A percentile compares a stretch with the other conserved stretches of the same genome.
These are phyloP conservation scores for Limonomyces culmigenus DNA, from an alignment of 1,284 basidiomycete genomes.

Conservation along the genomic window DNA sequence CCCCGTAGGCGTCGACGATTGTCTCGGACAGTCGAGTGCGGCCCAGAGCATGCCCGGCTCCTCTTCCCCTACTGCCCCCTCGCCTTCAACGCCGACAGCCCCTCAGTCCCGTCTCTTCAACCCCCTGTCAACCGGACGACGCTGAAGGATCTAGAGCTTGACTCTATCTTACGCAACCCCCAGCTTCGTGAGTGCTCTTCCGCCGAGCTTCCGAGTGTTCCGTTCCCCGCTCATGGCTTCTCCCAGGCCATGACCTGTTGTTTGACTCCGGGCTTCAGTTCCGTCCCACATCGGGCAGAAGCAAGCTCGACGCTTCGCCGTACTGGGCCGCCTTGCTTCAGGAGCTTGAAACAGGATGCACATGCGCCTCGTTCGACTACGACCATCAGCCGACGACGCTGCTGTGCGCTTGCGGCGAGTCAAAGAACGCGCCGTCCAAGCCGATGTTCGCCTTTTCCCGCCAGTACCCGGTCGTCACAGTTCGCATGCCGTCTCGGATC, in stretches of 20 bases:
- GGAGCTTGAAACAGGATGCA: slow-evolving; percentile 72
- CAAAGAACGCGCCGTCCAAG: slow-evolving; percentile 20
- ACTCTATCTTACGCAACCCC: slow-evolving; percentile 75
- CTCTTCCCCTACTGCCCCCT: slow-evolving; percentile 13
- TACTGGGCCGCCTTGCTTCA: slow-evolving; percentile 76
- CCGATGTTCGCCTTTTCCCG: slow-evolving; percentile 28
- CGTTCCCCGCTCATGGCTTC: slow-evolving; percentile 5
- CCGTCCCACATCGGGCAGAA: slow-evolving; percentile 49
- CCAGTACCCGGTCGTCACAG: slow-evolving; percentile 28
- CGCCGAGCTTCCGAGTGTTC: slow-evolving; percentile 15
- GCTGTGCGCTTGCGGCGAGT: slow-evolving; percentile 29
- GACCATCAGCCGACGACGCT: slow-evolving; percentile 34
- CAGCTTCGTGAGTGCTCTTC: slow-evolving; percentile 45
- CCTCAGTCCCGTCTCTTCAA: slow-evolving; percentile 46
- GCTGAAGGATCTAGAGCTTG: slow-evolving; percentile 72
- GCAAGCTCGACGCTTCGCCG: slow-evolving; percentile 62
- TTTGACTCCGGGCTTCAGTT: slow-evolving; percentile 71
- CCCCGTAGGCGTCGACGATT: slow-evolving; percentile 1
- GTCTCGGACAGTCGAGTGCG: slow-evolving; percentile 1
- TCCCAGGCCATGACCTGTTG: slow-evolving; percentile 72
- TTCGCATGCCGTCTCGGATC: slow-evolving; percentile 62
- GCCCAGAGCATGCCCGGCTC: slow-evolving; percentile 13
- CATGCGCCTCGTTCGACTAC: slow-evolving; percentile 64
- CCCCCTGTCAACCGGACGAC: slow-evolving; percentile 77
- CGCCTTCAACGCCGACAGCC: slow-evolving; percentile 34